Percentiles rank a stretch among this genome's conserved stretches.
phyloP scores from a whole-genome alignment of 108 stramenopile species.

The Schizochytrium sp. region DNA sequence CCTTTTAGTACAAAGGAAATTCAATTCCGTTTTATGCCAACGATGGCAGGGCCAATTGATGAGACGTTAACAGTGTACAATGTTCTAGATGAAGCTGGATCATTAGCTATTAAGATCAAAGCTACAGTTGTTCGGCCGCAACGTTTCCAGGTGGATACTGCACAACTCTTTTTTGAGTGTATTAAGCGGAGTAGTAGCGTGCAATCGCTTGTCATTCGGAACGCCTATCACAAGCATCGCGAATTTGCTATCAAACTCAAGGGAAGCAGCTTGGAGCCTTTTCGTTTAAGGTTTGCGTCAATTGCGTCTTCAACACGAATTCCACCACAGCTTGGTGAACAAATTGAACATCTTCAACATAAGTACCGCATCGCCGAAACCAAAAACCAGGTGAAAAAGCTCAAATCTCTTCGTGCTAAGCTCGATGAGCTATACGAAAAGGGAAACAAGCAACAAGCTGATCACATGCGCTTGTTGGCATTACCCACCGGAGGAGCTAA shows the following conservation, averaged over 20 bases:
- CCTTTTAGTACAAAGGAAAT: constrained; percentile 47
- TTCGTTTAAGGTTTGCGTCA: constrained; percentile 44
- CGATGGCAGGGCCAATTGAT: constrained; percentile 40
- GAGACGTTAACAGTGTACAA: constrained; percentile 42
- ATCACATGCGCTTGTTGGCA: constrained; percentile 6
- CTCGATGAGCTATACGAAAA: neutral
- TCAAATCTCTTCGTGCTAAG: constrained; percentile 40
- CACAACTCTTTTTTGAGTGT: constrained; percentile 3
- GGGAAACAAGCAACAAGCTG: neutral
- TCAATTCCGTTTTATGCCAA: neutral
- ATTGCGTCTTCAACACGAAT: constrained; percentile 45
- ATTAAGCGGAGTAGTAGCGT: constrained; percentile 15
- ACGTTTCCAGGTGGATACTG: constrained; percentile 42
- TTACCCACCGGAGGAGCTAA: constrained; percentile 51
- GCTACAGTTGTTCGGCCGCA: constrained; percentile 24
- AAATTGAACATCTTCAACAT: constrained; percentile 58
- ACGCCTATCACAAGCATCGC: constrained; percentile 45
- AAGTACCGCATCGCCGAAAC: constrained; percentile 60
- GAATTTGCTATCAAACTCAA: constrained; percentile 57
- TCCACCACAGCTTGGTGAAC: constrained; percentile 32
- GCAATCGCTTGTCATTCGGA: constrained; percentile 30
- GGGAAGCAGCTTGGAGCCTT: constrained; percentile 12
- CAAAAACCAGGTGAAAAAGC: constrained; percentile 59
- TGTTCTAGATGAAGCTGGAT: neutral
- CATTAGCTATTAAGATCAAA: constrained; percentile 17